Evolutionary conservation across 768 basidiomycete species (phyloP), one percentile per base, ranked within the genome.

Genomic region (Austroboletus festivus): DNA sequence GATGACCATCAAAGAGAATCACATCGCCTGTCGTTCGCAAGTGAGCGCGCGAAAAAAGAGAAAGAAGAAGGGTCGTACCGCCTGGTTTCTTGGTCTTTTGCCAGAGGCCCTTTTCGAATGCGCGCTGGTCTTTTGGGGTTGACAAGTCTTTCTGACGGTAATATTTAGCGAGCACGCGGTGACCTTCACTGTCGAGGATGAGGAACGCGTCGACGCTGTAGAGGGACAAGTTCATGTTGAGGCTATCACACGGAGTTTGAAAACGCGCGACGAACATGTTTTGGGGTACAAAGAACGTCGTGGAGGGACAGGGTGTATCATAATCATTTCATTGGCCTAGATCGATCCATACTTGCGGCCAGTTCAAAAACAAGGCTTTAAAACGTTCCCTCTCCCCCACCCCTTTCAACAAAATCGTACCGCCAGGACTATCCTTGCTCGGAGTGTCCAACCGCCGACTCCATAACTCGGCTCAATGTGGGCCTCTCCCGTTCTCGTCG

Each of bases 151-250:
- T 76, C n/a, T 91, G 77, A 46, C 77, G 79, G 65, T 95, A 98
- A 75, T 98, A 98, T 68, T 98, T 98, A 24, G 95, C 89, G 10
- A 99, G 79, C 22, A 98, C 87, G 42, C 96, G 88, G 62, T 91
- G 86, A 19, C 94, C 94, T 58, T 97, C 94, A n/a, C 85, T 75
- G 76, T 99, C 96, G 59, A 97, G 85, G 61, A 97, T 83, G 54
- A 99, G 64, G 67, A 98, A 89, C 1, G 85, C 91, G 39, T 85
- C 80, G 50, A 94, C 74, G 59, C 85, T 85, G 73, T 97, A 94
- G 38, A 99, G 76, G 8, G 93, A 85, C 43, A 96, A 73, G 64
- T 95, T 96, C 84, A 68, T 68, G 18, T 28, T 20, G 41, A 26
- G 34, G 26, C 16, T 13, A 13, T 31, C 13, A 13, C 30, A 42